Evolutionary conservation across 768 basidiomycete species (phyloP).

Genomic region (Chalciporus chontae): DNA sequence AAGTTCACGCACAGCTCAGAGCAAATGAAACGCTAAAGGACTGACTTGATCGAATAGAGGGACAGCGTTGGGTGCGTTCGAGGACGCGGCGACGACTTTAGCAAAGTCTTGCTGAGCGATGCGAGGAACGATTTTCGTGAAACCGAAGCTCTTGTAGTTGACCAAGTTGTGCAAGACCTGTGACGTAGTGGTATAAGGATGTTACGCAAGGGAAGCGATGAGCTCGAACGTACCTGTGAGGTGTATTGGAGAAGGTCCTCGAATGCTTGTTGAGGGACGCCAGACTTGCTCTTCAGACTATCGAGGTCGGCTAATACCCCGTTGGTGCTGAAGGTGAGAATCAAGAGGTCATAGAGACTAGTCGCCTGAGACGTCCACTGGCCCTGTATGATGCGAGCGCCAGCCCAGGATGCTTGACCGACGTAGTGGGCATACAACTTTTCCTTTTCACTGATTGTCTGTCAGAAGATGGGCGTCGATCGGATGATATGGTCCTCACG

Average conservation of each 20-base stretch:
- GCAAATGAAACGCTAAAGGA: constrained; percentile 1
- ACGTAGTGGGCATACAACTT: constrained; percentile 78
- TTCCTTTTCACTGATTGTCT: constrained; percentile 55
- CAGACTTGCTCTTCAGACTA: constrained; percentile 49
- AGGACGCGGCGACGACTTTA: constrained; percentile 57
- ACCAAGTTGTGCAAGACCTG: constrained; percentile 43
- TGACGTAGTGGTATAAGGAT: neutral
- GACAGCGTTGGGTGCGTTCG: constrained; percentile 50
- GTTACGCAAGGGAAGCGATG: neutral
- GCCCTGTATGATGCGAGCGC: constrained; percentile 76
- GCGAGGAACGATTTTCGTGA: constrained; percentile 83
- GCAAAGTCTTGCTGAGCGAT: constrained; percentile 58
- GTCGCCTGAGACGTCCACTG: constrained; percentile 78
- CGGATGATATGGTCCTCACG: constrained; percentile 34
- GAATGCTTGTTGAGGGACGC: constrained; percentile 59
- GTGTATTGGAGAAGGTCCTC: constrained; percentile 69
- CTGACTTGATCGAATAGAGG: constrained; percentile 63
- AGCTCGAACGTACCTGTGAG: constrained; percentile 49
- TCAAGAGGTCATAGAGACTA: constrained; percentile 67
- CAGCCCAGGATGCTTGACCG: constrained; percentile 75
- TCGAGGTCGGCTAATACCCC: constrained; percentile 56
- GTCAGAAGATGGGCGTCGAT: neutral
- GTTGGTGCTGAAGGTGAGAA: constrained; percentile 61
- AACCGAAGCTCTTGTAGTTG: constrained; percentile 81
- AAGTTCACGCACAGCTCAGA: constrained; percentile 1